A percentile compares a stretch with the other conserved stretches of the same genome.
Evolutionary conservation across 352 stramenopile genomes (phyloP).

Genomic region (Phytophthora fragariaefolia): DNA sequence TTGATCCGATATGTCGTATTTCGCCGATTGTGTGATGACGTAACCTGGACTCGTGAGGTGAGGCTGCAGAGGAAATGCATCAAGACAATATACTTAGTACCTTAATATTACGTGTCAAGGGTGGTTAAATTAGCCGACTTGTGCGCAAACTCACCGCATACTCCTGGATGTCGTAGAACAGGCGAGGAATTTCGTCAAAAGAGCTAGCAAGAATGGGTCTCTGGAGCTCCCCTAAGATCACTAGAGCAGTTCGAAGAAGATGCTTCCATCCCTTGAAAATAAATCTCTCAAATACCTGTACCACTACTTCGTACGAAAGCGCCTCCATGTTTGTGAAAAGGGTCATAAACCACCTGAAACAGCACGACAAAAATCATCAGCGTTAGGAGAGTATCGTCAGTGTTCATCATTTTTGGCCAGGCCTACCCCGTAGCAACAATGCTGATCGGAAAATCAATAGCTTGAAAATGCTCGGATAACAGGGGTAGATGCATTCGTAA

Average conservation of each 20-base stretch:
- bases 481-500: constrained; percentile 48
- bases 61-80: constrained; percentile 30
- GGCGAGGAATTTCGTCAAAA: constrained; percentile 78
- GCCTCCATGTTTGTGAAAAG: constrained; percentile 82
- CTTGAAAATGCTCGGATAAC: constrained; percentile 51
- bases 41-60: constrained; percentile 30
- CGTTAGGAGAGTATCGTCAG: not conserved
- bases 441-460: constrained; percentile 74
- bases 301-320: constrained; percentile 61
- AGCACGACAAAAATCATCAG: constrained; percentile 10
- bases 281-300: constrained; percentile 73
- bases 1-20: constrained; percentile 52
- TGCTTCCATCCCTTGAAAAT: constrained; percentile 78
- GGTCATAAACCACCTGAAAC: constrained; percentile 80
- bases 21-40: constrained; percentile 31
- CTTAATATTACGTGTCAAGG: too few species aligned
- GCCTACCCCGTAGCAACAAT: constrained; percentile 70
- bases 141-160: constrained; percentile 52
- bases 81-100: not conserved
- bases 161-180: constrained; percentile 77
- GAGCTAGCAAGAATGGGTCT: constrained; percentile 57
- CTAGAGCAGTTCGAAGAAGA: constrained; percentile 68
- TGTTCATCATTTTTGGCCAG: not conserved
- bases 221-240: constrained; percentile 57
- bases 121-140: not conserved